phyloP scores from a whole-genome alignment of 108 stramenopile species.

The Nitzschia palea region DNA sequence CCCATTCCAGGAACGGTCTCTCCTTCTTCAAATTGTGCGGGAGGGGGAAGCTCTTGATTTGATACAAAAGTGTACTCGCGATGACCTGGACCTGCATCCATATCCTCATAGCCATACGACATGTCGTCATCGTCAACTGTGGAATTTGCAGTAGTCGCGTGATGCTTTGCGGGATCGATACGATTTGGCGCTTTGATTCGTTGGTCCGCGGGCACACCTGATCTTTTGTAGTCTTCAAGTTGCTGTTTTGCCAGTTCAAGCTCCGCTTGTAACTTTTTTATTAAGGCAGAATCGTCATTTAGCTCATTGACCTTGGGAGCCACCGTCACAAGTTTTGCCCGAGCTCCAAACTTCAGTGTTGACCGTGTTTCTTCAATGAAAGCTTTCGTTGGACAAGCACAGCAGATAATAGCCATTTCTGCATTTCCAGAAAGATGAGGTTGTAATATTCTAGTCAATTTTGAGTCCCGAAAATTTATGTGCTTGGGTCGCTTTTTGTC shows the following conservation, averaged over 20 bases:
- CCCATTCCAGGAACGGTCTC: constrained; percentile 8
- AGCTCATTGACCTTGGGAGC: constrained; percentile 79
- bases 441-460: constrained; percentile 97
- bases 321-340: constrained; percentile 88
- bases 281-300: constrained; percentile 70
- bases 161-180: too few relatives aligned
- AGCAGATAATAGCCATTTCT: constrained; percentile 92
- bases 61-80: constrained; percentile 11
- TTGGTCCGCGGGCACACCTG: not conserved
- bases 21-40: not conserved
- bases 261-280: constrained; percentile 78
- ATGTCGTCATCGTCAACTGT: constrained; percentile 7
- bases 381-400: constrained; percentile 81
- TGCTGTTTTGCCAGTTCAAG: constrained; percentile 47
- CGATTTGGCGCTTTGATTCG: not conserved
- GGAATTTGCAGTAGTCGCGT: not conserved
- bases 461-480: constrained; percentile 93
- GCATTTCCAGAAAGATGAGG: constrained; percentile 96
- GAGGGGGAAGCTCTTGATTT: constrained; percentile 12
- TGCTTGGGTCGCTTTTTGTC: constrained; percentile 37
- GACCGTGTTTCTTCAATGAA: constrained; percentile 95
- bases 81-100: constrained; percentile 18
- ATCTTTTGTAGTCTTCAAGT: constrained; percentile 34
- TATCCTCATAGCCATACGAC: constrained; percentile 13
- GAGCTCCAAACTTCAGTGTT: constrained; percentile 92